These are phyloP conservation scores for Tulasnella sp. DNA, from an alignment of 768 basidiomycete genomes.

Conservation along the genomic window DNA sequence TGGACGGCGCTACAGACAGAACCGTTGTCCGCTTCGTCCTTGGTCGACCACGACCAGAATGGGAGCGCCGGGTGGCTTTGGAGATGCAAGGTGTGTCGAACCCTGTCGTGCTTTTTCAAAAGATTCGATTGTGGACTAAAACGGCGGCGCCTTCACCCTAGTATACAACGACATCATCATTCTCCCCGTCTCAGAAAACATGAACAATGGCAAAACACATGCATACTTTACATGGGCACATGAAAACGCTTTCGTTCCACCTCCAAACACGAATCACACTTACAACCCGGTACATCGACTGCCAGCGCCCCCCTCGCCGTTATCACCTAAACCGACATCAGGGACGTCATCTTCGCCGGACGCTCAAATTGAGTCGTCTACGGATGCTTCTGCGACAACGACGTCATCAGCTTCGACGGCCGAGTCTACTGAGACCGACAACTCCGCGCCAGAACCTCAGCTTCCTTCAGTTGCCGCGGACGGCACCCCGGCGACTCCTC, in stretches of 20 bases:
- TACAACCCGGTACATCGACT: conserved; percentile 10
- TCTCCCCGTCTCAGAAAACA: conserved; percentile 37
- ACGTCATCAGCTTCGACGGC: neutral
- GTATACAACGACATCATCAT: conserved; percentile 31
- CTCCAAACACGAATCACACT: conserved; percentile 19
- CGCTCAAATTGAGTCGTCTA: neutral
- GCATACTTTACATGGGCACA: conserved; percentile 39
- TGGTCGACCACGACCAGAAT: conserved; percentile 32
- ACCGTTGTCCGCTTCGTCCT: conserved; percentile 36
- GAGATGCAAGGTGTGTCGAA: conserved; percentile 33
- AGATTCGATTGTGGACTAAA: neutral
- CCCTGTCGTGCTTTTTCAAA: neutral
- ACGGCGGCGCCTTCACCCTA: neutral
- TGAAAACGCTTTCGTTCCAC: conserved; percentile 21
- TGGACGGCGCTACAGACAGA: conserved; percentile 31
- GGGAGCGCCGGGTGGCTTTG: conserved; percentile 31
- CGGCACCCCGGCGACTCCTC: conserved; percentile 1
- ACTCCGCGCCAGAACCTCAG: conserved; percentile 3
- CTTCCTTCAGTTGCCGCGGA: neutral
- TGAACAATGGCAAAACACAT: conserved; percentile 43
- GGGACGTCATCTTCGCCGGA: neutral
- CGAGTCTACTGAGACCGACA: neutral
- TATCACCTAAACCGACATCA: neutral
- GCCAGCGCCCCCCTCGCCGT: neutral
- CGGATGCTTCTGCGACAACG: neutral